Evolutionary conservation across 2,329 filamentous ascomycete genomes (phyloP), one percentile per base, ranked within the genome.

Genomic region (Lasiodiplodia sp.): DNA sequence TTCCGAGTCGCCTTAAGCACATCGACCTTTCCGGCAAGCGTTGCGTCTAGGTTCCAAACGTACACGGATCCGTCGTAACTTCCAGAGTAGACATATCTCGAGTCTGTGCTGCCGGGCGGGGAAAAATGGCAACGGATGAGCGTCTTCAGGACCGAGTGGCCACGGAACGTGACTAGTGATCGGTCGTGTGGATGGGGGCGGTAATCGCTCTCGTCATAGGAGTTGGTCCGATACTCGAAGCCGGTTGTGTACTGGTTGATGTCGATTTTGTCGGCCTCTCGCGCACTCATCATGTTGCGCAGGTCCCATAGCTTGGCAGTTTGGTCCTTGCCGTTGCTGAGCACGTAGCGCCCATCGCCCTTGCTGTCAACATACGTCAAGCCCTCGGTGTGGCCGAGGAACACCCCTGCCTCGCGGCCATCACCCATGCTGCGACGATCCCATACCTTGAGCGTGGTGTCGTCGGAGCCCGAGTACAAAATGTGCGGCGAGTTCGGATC

Each of bases 241-340:
- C 86, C 84, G 55, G 86, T 88, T 0, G 86, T 88, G 73, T 87
- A 84, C 51, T 83, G 80, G n/a, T 83, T 81, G 4, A 87, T 85
- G 70, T 89, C 84, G 66, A 89, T 81, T 38, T 83, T 80, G 56
- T 85, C 83, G 69, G 88, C 92, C 65, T 85, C 83, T 40, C 89
- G 86, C 0, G 91, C 91, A 5, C 89, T 89, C 84, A 96, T 92
- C 86, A 94, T 95, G 85, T 92, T 96, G 64, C 95, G 87, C 68
- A 97, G 78, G 78, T 99, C 96, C 96, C 96, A 99, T 0, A 99
- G 86, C 81, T 98, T 98, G 88, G 97, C 97, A 52, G 91, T 95
- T 79, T 98, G 96, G 76, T 99, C 96, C 77, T 98, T 99, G 70
- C 89, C 93, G 75, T 99, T 99, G 72, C 91, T 94, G 31, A 99